Percentiles rank a stretch among this genome's conserved stretches.
phyloP scores from a whole-genome alignment of 2,329 filamentous ascomycete genomes.

The Calonectria honghensis region DNA sequence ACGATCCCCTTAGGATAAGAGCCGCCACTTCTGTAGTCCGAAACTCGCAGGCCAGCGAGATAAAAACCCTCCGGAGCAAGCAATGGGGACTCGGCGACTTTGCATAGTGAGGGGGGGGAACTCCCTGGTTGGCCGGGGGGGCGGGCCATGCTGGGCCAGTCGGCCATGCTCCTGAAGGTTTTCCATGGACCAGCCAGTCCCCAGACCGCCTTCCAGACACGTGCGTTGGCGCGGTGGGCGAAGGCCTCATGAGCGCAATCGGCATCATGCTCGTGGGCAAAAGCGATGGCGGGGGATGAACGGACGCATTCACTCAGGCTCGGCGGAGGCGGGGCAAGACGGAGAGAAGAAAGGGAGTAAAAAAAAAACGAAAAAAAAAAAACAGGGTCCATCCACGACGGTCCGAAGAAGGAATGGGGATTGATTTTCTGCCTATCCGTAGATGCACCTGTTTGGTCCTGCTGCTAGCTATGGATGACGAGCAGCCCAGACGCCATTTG shows the following conservation, averaged over 20 bases:
- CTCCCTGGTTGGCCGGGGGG: slow-evolving; percentile 21
- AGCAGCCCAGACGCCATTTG: not conserved
- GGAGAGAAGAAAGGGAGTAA: not conserved
- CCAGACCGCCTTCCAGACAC: slow-evolving; percentile 55
- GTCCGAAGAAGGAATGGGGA: not conserved
- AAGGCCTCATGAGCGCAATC: slow-evolving; percentile 41
- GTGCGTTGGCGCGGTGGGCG: slow-evolving; percentile 41
- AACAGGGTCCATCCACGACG: slow-evolving; percentile 20
- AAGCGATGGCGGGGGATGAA: slow-evolving; percentile 28
- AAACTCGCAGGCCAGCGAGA: not conserved
- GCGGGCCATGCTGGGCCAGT: slow-evolving; percentile 46
- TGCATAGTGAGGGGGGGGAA: slow-evolving; percentile 13
- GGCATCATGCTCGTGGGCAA: slow-evolving; percentile 28
- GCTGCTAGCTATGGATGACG: not conserved
- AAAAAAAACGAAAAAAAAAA: not conserved
- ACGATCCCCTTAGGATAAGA: not conserved
- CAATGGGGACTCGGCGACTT: slow-evolving; percentile 35
- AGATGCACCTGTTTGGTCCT: not conserved
- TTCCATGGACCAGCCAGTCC: slow-evolving; percentile 49
- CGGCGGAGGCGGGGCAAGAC: slow-evolving; percentile 48
- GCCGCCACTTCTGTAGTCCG: not conserved
- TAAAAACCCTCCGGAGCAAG: slow-evolving; percentile 17
- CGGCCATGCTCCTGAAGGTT: slow-evolving; percentile 39
- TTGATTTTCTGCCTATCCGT: not conserved
- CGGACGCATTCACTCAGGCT: slow-evolving; percentile 39